These are phyloP conservation scores for Chlamydomonas sp. DNA, from an alignment of 139 green algal genomes.

Conservation along the genomic window DNA sequence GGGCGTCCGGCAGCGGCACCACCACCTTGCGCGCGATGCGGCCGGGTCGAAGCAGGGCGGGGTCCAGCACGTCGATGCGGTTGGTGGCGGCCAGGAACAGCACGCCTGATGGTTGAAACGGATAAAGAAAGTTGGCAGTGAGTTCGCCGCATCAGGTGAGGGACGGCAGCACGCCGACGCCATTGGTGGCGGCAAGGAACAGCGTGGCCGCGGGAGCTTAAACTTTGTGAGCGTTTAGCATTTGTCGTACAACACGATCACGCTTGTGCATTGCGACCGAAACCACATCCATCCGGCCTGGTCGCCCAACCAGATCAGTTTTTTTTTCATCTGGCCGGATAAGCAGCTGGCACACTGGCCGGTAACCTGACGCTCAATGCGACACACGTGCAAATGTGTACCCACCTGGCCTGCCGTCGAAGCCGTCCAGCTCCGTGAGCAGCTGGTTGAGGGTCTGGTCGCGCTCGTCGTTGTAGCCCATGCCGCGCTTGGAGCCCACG, in stretches of 20 bases:
- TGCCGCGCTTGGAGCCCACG: constrained; percentile 82
- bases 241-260: too few relatives aligned
- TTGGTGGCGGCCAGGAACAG: constrained; percentile 94
- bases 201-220: too few relatives aligned
- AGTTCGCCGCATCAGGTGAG: not conserved
- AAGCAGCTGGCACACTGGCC: too few relatives aligned
- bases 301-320: too few relatives aligned
- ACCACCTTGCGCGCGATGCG: constrained; percentile 71
- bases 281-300: too few relatives aligned
- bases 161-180: not conserved
- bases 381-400: not conserved
- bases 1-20: constrained; percentile 83
- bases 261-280: too few relatives aligned
- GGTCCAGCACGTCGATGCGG: constrained; percentile 86
- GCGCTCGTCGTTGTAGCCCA: constrained; percentile 94
- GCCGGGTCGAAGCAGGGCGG: constrained; percentile 88
- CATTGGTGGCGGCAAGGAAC: too few relatives aligned
- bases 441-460: constrained; percentile 81
- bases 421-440: constrained; percentile 94
- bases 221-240: too few relatives aligned
- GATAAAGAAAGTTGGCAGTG: not conserved
- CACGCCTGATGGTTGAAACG: constrained; percentile 57
- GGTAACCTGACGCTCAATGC: too few relatives aligned
- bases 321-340: too few relatives aligned
- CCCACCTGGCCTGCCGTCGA: constrained; percentile 75